phyloP scores from a whole-genome alignment of 176 grass and related monocot genomes.

The Saccharum officinarum region DNA sequence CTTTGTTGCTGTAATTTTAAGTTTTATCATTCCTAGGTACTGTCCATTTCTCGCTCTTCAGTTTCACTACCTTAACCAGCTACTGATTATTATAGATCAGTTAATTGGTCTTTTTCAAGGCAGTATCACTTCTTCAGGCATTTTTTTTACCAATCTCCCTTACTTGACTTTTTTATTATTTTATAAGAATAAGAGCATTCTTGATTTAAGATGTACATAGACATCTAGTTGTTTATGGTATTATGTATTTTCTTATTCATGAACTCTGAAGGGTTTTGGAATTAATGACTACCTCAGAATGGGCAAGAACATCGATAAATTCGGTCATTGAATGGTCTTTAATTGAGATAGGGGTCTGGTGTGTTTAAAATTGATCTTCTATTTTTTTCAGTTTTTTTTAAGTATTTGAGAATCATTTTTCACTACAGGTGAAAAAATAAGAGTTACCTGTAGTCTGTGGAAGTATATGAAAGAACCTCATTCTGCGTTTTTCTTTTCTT shows the following conservation, averaged over 20 bases:
- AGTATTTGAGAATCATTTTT: neutral
- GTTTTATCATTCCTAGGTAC: neutral
- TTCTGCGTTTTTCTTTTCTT: neutral
- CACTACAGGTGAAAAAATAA: neutral
- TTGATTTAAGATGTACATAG: neutral
- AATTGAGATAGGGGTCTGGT: neutral
- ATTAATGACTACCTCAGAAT: neutral
- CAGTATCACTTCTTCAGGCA: neutral
- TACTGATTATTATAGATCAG: neutral
- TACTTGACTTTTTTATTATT: neutral
- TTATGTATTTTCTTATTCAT: neutral
- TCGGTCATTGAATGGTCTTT: neutral
- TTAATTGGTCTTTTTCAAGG: neutral
- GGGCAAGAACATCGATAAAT: neutral
- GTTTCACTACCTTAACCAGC: neutral
- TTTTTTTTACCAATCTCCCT: neutral
- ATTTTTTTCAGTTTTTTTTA: neutral
- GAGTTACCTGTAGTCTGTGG: neutral
- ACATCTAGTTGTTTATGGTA: neutral
- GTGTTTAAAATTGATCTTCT: neutral
- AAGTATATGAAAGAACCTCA: neutral
- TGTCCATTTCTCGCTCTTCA: neutral
- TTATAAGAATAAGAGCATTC: neutral
- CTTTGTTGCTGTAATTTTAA: neutral
- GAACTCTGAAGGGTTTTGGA: neutral